Percentiles rank a stretch among this genome's conserved stretches.
phyloP scores from a whole-genome alignment of 1,139 yeast species.

The Lodderomyces oxycetoniae region DNA sequence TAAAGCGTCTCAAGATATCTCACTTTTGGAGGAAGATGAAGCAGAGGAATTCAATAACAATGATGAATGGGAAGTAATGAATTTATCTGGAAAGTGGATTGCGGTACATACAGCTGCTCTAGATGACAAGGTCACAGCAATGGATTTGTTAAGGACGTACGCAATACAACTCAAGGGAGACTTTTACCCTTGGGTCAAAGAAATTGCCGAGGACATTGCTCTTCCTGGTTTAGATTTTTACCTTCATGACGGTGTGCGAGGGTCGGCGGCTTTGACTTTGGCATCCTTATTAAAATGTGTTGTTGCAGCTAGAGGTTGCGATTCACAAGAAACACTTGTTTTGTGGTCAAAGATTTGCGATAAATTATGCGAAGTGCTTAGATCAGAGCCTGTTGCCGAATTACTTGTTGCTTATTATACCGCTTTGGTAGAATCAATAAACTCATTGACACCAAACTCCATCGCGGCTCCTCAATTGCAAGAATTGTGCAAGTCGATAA shows the following conservation, averaged over 20 bases:
- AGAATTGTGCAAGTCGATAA: slow-evolving; percentile 56
- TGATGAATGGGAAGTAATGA: slow-evolving; percentile 95
- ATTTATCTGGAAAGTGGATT: slow-evolving; percentile 84
- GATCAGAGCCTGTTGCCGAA: slow-evolving; percentile 81
- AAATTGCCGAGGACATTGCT: slow-evolving; percentile 72
- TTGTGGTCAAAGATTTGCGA: slow-evolving; percentile 72
- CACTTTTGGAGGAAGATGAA: slow-evolving; percentile 84
- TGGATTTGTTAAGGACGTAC: slow-evolving; percentile 82
- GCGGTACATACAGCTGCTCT: slow-evolving; percentile 91
- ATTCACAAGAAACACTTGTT: slow-evolving; percentile 53
- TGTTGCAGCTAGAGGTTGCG: slow-evolving; percentile 56
- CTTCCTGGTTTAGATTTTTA: slow-evolving; percentile 88
- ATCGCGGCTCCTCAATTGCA: slow-evolving; percentile 56
- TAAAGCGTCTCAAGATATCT: slow-evolving; percentile 83
- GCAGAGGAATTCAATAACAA: slow-evolving; percentile 75
- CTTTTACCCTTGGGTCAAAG: slow-evolving; percentile 79
- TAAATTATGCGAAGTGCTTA: slow-evolving; percentile 64
- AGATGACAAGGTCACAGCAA: slow-evolving; percentile 90
- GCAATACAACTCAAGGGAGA: slow-evolving; percentile 80
- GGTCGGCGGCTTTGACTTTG: slow-evolving; percentile 78
- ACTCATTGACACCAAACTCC: slow-evolving; percentile 58
- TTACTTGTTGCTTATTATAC: slow-evolving; percentile 73
- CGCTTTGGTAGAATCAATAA: slow-evolving; percentile 64
- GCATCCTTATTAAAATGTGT: slow-evolving; percentile 72
- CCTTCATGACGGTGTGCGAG: slow-evolving; percentile 91